Base-by-base conservation (phyloP, 169 alveolate genomes). In the Babesia sp. region DNA sequence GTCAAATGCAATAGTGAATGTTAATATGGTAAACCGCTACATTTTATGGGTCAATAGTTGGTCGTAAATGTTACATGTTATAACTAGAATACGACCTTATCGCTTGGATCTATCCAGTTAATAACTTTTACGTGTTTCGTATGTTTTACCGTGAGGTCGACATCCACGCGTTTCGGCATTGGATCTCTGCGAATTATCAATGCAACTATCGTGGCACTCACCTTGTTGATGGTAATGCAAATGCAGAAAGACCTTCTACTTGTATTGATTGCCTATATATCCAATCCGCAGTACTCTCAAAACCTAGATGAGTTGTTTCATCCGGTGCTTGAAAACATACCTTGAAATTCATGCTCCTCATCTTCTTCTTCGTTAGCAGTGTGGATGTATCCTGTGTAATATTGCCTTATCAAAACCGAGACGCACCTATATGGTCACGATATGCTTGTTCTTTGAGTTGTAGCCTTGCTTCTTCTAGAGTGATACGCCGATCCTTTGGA, bases 71-170 rank as follows among this genome's bases (percentile, higher is more conserved):
- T 39, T 14, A 20, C 58, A 9, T 50, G 64, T 55, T 28, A 8
- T 7, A 55, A 55, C 41, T 67, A 76, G 74, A 92, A 86, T 16
- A 88, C 85, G 0, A 92, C 94, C 59, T 85, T 90, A 61, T 93
- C 96, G 48, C 86, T 88, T 0, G 96, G 96, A 66, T 93, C 95
- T 8, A 93, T 91, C 96, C 96, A 93, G 72, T 91, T 90, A 71
- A 93, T 91, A n/a, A 93, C 90, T 55, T 93, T 91, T 3, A 83
- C 89, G 45, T 88, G 77, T 9, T 86, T 81, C 45, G 87, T 78
- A 53, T 91, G 82, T 33, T 53, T 71, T 28, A 93, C 96, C 2
- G 94, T 87, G 36, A 93, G 53, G 63, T 93, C 96, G 31, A 93
- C 94, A 60, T 93, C 96, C 8, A 93, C 96, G 0, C 95, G 83